phyloP scores from a whole-genome alignment of 495 filamentous ascomycete species.

The Penicillium coprophilum region DNA sequence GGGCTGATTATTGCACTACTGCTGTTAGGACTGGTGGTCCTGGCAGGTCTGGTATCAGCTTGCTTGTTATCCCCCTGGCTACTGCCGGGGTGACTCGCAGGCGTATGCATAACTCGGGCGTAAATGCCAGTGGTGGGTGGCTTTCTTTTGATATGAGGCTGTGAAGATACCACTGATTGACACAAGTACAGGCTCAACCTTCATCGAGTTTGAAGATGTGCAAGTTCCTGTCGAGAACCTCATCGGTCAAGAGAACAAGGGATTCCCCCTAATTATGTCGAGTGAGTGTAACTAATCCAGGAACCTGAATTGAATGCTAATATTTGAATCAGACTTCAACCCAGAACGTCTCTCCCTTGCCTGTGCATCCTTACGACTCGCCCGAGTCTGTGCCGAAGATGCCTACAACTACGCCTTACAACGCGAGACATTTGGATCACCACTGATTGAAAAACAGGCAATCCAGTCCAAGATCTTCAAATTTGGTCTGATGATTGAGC shows the following conservation, averaged over 20 bases:
- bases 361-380: slow-evolving; percentile 42
- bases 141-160: slow-evolving; percentile 37
- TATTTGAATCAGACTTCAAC: slow-evolving; percentile 40
- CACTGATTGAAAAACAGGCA: slow-evolving; percentile 45
- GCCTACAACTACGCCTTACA: slow-evolving; percentile 50
- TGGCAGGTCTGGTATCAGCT: slow-evolving; percentile 47
- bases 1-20: slow-evolving; percentile 55
- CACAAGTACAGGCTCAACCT: slow-evolving; percentile 38
- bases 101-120: slow-evolving; percentile 76
- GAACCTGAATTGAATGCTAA: background rate
- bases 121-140: slow-evolving; percentile 40
- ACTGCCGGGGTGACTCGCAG: slow-evolving; percentile 56
- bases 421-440: slow-evolving; percentile 50
- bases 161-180: slow-evolving; percentile 2
- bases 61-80: slow-evolving; percentile 53
- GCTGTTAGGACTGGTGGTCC: slow-evolving; percentile 55
- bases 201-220: slow-evolving; percentile 50
- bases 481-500: slow-evolving; percentile 51
- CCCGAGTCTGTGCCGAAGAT: slow-evolving; percentile 49
- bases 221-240: slow-evolving; percentile 44
- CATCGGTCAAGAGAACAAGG: slow-evolving; percentile 48
- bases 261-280: slow-evolving; percentile 52
- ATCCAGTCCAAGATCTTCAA: slow-evolving; percentile 52
- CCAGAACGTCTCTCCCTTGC: slow-evolving; percentile 46
- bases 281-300: slow-evolving; percentile 25